Evolutionary conservation across 495 filamentous ascomycete genomes (phyloP).

Genomic region (Bombardia bombarda): DNA sequence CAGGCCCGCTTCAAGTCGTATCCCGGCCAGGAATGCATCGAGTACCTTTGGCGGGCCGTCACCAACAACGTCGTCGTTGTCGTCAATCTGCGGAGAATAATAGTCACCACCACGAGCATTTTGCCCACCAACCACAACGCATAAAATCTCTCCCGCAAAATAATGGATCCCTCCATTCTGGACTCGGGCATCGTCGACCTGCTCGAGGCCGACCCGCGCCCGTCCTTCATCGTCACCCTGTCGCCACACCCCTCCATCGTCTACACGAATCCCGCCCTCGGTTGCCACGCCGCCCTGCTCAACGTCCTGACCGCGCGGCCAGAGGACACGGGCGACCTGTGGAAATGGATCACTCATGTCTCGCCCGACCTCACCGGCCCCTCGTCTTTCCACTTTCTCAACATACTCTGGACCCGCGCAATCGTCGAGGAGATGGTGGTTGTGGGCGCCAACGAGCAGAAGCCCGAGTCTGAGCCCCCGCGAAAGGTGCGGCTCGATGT

Average conservation of each 20-base stretch:
- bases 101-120: too few species aligned
- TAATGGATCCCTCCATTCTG: constrained; percentile 1
- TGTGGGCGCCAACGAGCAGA: constrained; percentile 29
- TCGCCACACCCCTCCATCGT: constrained; percentile 21
- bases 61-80: background rate
- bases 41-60: background rate
- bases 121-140: too few species aligned
- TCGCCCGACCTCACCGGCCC: background rate
- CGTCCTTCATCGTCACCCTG: constrained; percentile 30
- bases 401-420: constrained; percentile 30
- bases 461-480: constrained; percentile 4
- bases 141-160: background rate
- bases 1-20: too few species aligned
- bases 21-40: background rate
- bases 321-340: constrained; percentile 16
- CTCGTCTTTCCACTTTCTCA: constrained; percentile 20
- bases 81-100: too few species aligned
- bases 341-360: constrained; percentile 21
- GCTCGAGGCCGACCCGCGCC: constrained; percentile 32
- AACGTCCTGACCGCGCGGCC: constrained; percentile 10
- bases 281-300: constrained; percentile 9
- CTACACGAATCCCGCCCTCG: constrained; percentile 27
- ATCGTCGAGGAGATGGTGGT: constrained; percentile 29
- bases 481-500: constrained; percentile 12
- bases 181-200: constrained; percentile 26